Base-by-base conservation (phyloP, 1,284 basidiomycete species). In the Stereum hirsutum region DNA sequence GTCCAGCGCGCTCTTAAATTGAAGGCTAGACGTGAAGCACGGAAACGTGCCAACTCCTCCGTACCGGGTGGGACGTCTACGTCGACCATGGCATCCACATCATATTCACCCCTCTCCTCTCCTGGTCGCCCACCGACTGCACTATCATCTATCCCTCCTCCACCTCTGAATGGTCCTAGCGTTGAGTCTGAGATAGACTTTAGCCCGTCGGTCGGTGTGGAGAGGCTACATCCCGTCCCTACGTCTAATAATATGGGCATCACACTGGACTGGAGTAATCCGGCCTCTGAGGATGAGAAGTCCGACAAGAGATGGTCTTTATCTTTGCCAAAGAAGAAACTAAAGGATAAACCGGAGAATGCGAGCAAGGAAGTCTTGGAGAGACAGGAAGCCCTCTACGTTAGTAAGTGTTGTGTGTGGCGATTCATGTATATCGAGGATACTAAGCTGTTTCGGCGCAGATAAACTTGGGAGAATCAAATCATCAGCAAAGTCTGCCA, bases 1-100 rank as follows among this genome's bases (percentile, higher is more conserved):
- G 82, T 87, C 3, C 78, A 85, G 50, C 74, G 76, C 43, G 83
- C 81, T 5, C 54, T 87, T 32, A 75, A 74, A 44, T 60, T 83
- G 40, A 85, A 85, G 57, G 78, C 80, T 34, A 69, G 78, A 41
- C 73, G 82, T 24, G 81, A 85, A 51, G 79, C 81, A 44, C 76
- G 83, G 30, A 52, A 75, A 21, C 69, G 65, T 52, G 59, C 64
- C 11, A 49, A 56, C 5, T 59, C 44, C 51, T 32, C 33, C 15
- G 21, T 17, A 10, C 17, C 33, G 21, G 33, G 8, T 5, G 33
- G 15, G 4, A n/a, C 33, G 10, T 35, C 33, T 3, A 35, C 15
- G 33, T 35, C 33, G 8, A 20, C 15, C 33, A 35, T 35, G 33
- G 8, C 33, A 10, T 35, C 33, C 7, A 19, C 66, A 8, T 63